These are phyloP conservation scores for Globisporangium cystogenes DNA, from an alignment of 352 stramenopile species.

Conservation along the genomic window DNA sequence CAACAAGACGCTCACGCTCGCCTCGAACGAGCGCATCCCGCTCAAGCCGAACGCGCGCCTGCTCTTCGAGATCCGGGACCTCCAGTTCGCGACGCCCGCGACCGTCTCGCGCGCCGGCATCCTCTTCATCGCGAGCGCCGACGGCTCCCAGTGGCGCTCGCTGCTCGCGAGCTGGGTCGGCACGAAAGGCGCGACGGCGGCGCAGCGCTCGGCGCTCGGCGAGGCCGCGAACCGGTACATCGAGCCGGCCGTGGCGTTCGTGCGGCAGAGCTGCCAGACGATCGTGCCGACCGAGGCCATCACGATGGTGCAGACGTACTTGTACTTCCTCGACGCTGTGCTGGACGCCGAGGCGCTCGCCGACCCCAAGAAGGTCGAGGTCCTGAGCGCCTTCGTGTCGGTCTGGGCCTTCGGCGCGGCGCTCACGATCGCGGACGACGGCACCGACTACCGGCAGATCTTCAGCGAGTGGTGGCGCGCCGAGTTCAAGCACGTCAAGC, in stretches of 20 bases:
- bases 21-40: slow-evolving; percentile 95
- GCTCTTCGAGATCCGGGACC: slow-evolving; percentile 95
- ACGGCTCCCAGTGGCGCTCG: slow-evolving; percentile 90
- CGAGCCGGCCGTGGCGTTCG: slow-evolving; percentile 76
- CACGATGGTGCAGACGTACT: slow-evolving; percentile 85
- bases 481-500: slow-evolving; percentile 93
- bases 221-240: slow-evolving; percentile 87
- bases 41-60: slow-evolving; percentile 93
- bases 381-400: slow-evolving; percentile 89
- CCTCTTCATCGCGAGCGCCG: slow-evolving; percentile 91
- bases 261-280: slow-evolving; percentile 80
- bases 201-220: slow-evolving; percentile 45
- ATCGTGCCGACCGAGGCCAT: slow-evolving; percentile 91
- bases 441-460: slow-evolving; percentile 90
- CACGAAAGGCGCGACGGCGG: slow-evolving; percentile 51
- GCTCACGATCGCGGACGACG: slow-evolving; percentile 89
- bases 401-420: slow-evolving; percentile 91
- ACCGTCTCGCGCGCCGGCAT: slow-evolving; percentile 95
- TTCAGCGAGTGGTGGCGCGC: slow-evolving; percentile 94
- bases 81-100: slow-evolving; percentile 92
- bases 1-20: slow-evolving; percentile 87
- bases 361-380: slow-evolving; percentile 65
- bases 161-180: slow-evolving; percentile 91
- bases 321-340: slow-evolving; percentile 90
- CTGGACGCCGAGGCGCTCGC: slow-evolving; percentile 65